Evolutionary conservation across 78 protist genomes (phyloP), one percentile per base, ranked within the genome.

Genomic region (Capsaspora owczarzaki): DNA sequence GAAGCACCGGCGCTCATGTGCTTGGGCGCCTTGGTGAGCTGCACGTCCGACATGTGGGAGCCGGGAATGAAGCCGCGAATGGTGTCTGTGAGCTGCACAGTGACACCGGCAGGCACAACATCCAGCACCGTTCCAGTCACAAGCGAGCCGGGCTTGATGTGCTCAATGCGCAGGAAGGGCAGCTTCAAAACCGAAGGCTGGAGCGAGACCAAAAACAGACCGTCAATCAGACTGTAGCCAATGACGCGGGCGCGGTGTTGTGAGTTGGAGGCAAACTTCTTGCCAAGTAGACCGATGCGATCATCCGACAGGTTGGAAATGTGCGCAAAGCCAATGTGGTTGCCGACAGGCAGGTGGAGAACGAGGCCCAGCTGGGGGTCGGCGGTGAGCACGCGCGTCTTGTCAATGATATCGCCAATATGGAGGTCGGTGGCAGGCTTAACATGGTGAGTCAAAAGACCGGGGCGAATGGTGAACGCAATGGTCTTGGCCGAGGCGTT

Each of bases 41-140:
- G 43, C 31, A 71, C 46, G 70, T 81, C 85, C 16, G 49, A 43
- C 19, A 70, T 47, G 51, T 81, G 85, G 25, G 42, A 6, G 19
- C 47, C 6, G 37, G 85, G 78, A 40, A 68, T 40, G 40, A 81
- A 68, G n/a, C 76, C 85, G 38, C 85, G 77, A n/a, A 61, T 49
- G 66, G 35, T 61, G 8, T 69, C 76, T 2, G 79, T 74, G 35
- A 82, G 19, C 38, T 60, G 63, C 72, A 82, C 61, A 20, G 6
- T 27, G 20, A 74, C 68, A 35, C 85, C 85, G 25, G 10, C 0
- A 22, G 29, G 29, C 31, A 41, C 85, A 46, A 82, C n/a, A 3
- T 40, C 35, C 19, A 25, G n/a, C 43, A 82, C 35, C 23, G 53
- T n/a, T 8, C 41, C 84, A 12, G 22, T 22, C 33, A 76, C 56